Evolutionary conservation across 768 basidiomycete genomes (phyloP), one percentile per base, ranked within the genome.

Genomic region (Podaxis mareebaensis): DNA sequence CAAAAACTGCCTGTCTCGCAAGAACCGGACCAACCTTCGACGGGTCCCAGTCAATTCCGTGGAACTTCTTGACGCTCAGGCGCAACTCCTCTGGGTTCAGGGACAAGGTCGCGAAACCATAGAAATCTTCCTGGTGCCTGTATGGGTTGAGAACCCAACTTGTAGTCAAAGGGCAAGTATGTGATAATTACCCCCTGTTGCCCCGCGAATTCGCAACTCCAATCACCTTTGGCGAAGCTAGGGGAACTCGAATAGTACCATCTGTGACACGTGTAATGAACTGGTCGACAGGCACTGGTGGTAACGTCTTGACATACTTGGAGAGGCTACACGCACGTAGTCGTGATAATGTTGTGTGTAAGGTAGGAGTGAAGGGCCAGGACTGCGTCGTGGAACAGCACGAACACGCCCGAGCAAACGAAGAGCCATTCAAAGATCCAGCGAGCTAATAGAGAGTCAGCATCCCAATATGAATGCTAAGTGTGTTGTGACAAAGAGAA

Each of bases 111-210:
- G 88, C 85, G 70, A 90, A 91, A 13, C 88, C 80, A 70, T 91
- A 85, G 65, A 91, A 92, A 70, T 97, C 95, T 76, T 96, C 95
- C 73, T 96, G 95, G 66, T 96, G 87, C 65, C 94, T 96, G 68
- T 12, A 55, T 57, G 61, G 59, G 60, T 64, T 70, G 61, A 65
- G 58, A 63, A 40, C 22, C 51, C 22, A 40, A 24, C 26, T 51
- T 22, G 42, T 39, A n/a, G 24, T 49, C 22, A 33, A 61, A 48
- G 40, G 53, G 33, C 26, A 26, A 26, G 26, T 24, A 33, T 15
- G 49, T 54, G 53, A 33, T 53, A 65, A 68, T 33, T 71, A 90
- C 93, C 83, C 82, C 74, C 92, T 80, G 69, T 87, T 88, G 46
- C 93, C 93, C 49, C 93, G 83, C 22, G 90, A 90, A 62, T 83